Base-by-base conservation (phyloP, 208 protist species). In the Trypanosoma cruzi region DNA sequence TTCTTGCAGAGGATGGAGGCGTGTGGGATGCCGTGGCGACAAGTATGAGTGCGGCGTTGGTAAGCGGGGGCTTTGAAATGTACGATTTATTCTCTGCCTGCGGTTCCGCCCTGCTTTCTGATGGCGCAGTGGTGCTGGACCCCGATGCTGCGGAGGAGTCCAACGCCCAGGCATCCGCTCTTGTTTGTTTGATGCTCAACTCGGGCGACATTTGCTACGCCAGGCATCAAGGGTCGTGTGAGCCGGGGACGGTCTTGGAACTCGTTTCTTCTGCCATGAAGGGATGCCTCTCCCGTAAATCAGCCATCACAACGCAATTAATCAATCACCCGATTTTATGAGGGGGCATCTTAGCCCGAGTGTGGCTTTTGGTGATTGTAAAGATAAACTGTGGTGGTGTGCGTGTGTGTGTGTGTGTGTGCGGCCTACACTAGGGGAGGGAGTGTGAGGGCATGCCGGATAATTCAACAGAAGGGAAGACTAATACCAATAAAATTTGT, bases 1-100 rank as follows among this genome's bases (percentile, higher is more conserved):
- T 96, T 18, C 59, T 94, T 26, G 61, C 79, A 40, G 86, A 91
- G 42, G 90, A 92, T 66, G 90, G 86, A 37, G 79, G 54, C 0
- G 26, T 90, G n/a, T 88, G 79, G 81, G 88, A 92, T 68, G 90
- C 90, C 16, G 80, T 79, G n/a, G 58, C 77, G 18, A 88, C 83
- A 0, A 83, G 86, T 10, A 55, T 93, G 52, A 84, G 82, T n/a
- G 73, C 79, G 36, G 88, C 85, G 2, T 74, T 95, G 28, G 83
- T 85, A 2, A 77, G 68, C 6, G 87, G 82, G 14, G 86, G 85
- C 0, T 73, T 94, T 60, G 85, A 89, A 36, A 79, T 93, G 71
- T 86, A 86, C 59, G 88, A 92, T 50, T 58, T 78, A 10, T 83
- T 92, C 37, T 77, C 84, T n/a, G 87, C 90, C 14, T 92, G 86